Evolutionary conservation across 2,329 filamentous ascomycete genomes (phyloP).

Genomic region (Karstenula rhodostoma): DNA sequence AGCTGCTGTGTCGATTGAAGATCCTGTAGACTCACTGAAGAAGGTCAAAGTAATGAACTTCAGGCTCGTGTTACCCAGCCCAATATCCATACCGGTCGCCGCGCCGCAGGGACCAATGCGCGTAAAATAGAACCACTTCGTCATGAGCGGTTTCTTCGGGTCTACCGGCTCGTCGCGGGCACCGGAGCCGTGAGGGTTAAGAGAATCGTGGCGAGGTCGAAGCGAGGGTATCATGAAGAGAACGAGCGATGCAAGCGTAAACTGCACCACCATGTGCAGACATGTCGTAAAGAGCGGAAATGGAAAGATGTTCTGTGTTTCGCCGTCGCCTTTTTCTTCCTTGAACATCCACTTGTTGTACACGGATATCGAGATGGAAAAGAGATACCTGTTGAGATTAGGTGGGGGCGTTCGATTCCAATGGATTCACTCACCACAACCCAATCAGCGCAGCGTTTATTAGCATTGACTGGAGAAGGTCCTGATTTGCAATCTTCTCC

Average conservation of each 20-base stretch:
- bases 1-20: constrained; percentile 24
- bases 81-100: constrained; percentile 94
- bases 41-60: constrained; percentile 97
- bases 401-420: constrained; percentile 9
- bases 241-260: constrained; percentile 77
- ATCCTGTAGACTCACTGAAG: constrained; percentile 66
- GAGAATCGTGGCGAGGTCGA: constrained; percentile 68
- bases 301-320: constrained; percentile 72
- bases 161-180: constrained; percentile 43
- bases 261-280: constrained; percentile 93
- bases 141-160: constrained; percentile 72
- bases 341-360: constrained; percentile 99
- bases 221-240: constrained; percentile 84
- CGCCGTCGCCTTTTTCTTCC: constrained; percentile 54
- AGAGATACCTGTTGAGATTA: constrained; percentile 65
- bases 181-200: constrained; percentile 42
- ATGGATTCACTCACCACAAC: constrained; percentile 69
- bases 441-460: constrained; percentile 84
- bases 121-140: constrained; percentile 88
- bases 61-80: constrained; percentile 91
- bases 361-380: constrained; percentile 79
- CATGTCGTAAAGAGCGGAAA: constrained; percentile 96
- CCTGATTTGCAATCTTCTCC: constrained; percentile 77
- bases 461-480: constrained; percentile 71
- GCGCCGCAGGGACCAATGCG: constrained; percentile 90